Base-by-base conservation (phyloP, 306 rosid genomes). In the Abrus pulchellus region DNA sequence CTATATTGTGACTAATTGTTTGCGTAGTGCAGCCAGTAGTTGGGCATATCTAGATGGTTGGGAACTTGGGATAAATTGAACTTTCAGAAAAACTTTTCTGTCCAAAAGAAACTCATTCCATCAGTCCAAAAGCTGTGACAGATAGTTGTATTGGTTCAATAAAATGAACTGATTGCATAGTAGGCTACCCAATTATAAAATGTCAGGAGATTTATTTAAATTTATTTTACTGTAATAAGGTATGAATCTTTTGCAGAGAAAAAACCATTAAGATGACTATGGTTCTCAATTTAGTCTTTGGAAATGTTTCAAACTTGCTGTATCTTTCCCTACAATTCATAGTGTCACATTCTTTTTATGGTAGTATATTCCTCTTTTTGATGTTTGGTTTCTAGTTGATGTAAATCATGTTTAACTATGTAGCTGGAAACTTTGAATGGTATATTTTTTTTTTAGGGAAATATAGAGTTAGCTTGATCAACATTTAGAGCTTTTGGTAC, bases 381-480 rank as follows among this genome's bases (percentile, higher is more conserved):
- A 43, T 61, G 73, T 28, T 68, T 27, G 30, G 32, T 70, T 71
- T 63, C 38, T 66, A 48, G 53, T 30, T 73, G 9, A 40, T 56
- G 59, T 69, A 74, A 78, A 72, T 67, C 78, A 55, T 79, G 47
- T 74, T 50, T 74, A 32, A 27, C 50, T 41, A 30, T 28, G 27
- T 20, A 20, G 14, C 29, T 44, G 34, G 14, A 28, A 32, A 20
- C 29, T 72, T 67, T 66, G 48, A 65, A 38, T 36, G 38, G 7
- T 67, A 47, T 48, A 48, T 47, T 64, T 36, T 60, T 30, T 52
- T 27, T 72, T 71, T 71, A 27, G 29, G 30, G 52, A 33, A 72
- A 64, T 72, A 64, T 72, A 49, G 60, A 79, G 43, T 72, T 48
- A 34, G 85, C 10, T 32, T 12, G 30, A 57, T 47, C 69, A 76